A percentile compares a stretch with the other conserved stretches of the same genome.
These are phyloP conservation scores for Neonothopanus nambi DNA, from an alignment of 1,284 basidiomycete species.

Conservation along the genomic window DNA sequence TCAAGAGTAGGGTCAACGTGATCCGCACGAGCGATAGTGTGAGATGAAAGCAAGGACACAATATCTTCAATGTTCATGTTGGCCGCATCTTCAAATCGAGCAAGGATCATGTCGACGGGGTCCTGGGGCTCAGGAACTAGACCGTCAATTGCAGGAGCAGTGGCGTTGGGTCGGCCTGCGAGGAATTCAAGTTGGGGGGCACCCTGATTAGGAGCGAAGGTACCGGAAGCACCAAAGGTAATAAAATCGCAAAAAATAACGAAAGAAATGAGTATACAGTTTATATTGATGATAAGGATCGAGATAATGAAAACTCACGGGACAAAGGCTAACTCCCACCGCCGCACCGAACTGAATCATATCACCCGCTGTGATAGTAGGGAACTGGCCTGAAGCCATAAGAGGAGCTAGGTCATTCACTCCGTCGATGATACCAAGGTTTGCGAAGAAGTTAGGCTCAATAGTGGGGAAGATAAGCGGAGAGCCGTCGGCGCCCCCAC, in stretches of 20 bases:
- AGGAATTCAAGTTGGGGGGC: conserved; percentile 19
- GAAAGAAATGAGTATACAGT: no score
- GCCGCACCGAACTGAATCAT: conserved; percentile 20
- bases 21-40: conserved; percentile 8
- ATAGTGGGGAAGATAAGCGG: conserved; percentile 19
- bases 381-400: neutral
- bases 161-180: conserved; percentile 19
- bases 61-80: conserved; percentile 17
- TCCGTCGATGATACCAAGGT: conserved; percentile 16
- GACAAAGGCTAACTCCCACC: conserved; percentile 10
- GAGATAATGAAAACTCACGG: conserved; percentile 3
- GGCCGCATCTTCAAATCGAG: conserved; percentile 12
- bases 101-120: conserved; percentile 11
- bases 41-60: conserved; percentile 15
- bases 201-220: no score
- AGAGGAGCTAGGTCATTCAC: conserved; percentile 17
- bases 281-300: neutral
- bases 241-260: no score
- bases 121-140: conserved; percentile 20
- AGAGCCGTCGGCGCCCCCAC: conserved; percentile 21
- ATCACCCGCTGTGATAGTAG: conserved; percentile 15
- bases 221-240: no score
- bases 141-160: conserved; percentile 13
- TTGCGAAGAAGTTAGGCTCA: conserved; percentile 20
- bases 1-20: conserved; percentile 8